Base-by-base conservation (phyloP, 345 rosid species). In the Laguncularia racemosa region DNA sequence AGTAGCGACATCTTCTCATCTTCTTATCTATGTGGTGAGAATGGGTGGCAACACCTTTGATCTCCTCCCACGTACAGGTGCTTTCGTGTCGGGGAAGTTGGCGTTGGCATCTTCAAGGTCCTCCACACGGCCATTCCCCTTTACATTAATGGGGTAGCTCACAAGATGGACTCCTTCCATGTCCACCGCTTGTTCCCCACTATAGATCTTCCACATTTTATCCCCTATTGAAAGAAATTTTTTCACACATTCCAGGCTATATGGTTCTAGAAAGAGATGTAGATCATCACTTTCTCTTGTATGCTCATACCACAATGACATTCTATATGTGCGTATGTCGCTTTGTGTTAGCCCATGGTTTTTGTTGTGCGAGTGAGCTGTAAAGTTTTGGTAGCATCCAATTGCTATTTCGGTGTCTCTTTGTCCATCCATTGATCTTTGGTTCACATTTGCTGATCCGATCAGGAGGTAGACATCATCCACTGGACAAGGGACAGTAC, bases 341-440 rank as follows among this genome's bases (percentile, higher is more conserved):
- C 40, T 43, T 1, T 44, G 52, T 50, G 15, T 20, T 5, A 14
- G 62, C 1, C 57, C 44, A n/a, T 33, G 63, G 60, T 14, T 52
- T 19, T 56, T 52, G 9, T 33, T 9, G 7, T 33, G 3, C 6
- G 40, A 33, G 40, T 33, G 40, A 7, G 40, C 10, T 33, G 17
- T 19, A 57, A 46, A 15, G 53, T 56, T 28, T 70, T 86, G 90
- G 75, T 73, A 79, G 73, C 91, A 85, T 40, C 96, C 95, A 17
- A 88, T 81, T 51, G 88, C 90, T 17, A 91, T 85, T 64, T 88
- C 97, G 0, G 97, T 91, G 84, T 91, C 96, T 1, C 95, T 80
- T 51, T 63, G 61, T 15, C 97, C 96, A 12, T 82, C 96, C 96
- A 88, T 91, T 51, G 96, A 91, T 69, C 98, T 71, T 73, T 88